Conservation (phyloP, 306 rosid genomes). For the Inga leiocalycina region DNA sequence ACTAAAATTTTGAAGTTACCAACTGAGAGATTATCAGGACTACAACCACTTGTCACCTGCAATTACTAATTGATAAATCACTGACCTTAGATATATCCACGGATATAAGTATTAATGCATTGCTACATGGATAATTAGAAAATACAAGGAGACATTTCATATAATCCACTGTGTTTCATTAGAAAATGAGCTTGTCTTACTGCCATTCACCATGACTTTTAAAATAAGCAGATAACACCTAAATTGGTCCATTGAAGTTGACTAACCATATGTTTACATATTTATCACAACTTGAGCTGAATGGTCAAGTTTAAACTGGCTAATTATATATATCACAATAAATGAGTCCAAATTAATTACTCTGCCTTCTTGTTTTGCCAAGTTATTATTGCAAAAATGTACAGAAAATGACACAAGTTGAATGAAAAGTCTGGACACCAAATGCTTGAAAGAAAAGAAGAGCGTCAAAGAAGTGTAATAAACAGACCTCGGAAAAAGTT, state of each 20-base stretch:
- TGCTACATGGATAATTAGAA: too few species aligned
- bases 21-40: too few species aligned
- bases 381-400: background rate
- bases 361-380: background rate
- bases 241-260: background rate
- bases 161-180: background rate
- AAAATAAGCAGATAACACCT: background rate
- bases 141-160: background rate
- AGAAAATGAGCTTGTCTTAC: background rate
- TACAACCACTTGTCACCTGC: too few species aligned
- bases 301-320: background rate
- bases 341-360: background rate
- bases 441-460: slow-evolving; percentile 10
- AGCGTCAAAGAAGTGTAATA: slow-evolving; percentile 10
- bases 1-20: too few species aligned
- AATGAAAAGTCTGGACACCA: background rate
- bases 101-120: too few species aligned
- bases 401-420: background rate
- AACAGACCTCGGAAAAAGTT: slow-evolving; percentile 93
- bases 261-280: slow-evolving; percentile 1
- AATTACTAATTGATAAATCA: too few species aligned
- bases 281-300: background rate
- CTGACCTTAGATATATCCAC: too few species aligned
- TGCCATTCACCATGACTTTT: background rate
- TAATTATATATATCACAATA: background rate